Base-by-base conservation (phyloP, 129 eudicot species). In the Scalesia atractyloides region DNA sequence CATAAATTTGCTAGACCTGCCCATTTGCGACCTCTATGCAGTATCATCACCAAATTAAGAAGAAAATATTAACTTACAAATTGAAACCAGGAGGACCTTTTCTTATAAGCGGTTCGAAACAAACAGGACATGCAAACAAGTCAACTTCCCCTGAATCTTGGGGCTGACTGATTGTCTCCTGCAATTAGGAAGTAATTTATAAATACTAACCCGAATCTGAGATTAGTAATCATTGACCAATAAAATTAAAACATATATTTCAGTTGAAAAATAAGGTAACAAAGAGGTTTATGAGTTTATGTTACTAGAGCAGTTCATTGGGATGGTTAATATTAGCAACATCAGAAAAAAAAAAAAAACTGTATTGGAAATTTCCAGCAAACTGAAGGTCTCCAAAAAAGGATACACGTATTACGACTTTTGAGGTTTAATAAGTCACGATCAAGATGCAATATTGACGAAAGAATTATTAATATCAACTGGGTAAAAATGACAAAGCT, bases 31-130 rank as follows among this genome's bases (percentile, higher is more conserved):
- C 18, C 17, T 59, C 36, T 13, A 26, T 58, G 64, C n/a, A 22
- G 16, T 59, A 59, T 54, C 19, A 56, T 71, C 67, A 72, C 64
- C 26, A 56, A 13, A 68, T 9, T 1, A 15, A 50, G 7, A 62
- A n/a, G 20, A 48, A 44, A 22, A 34, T 63, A 51, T 62, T 10
- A 73, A 82, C 98, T 90, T 90, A 90, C 98, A 94, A 75, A 86
- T 94, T 94, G 79, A 94, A 88, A 51, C 97, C 98, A 1, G 93
- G 50, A 72, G 98, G 98, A 2, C 98, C 98, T 77, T 88, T 94
- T 79, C 98, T 79, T 64, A 87, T 84, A 37, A 94, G 85, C 1
- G 97, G 98, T 48, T 87, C 96, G 22, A 87, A 94, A 86, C 98
- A 94, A 44, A 94, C 82, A 13, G 98, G 93, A 73, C 97, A 94